phyloP scores from a whole-genome alignment of 2,329 filamentous ascomycete genomes.

The Paraphoma chrysanthemicola region DNA sequence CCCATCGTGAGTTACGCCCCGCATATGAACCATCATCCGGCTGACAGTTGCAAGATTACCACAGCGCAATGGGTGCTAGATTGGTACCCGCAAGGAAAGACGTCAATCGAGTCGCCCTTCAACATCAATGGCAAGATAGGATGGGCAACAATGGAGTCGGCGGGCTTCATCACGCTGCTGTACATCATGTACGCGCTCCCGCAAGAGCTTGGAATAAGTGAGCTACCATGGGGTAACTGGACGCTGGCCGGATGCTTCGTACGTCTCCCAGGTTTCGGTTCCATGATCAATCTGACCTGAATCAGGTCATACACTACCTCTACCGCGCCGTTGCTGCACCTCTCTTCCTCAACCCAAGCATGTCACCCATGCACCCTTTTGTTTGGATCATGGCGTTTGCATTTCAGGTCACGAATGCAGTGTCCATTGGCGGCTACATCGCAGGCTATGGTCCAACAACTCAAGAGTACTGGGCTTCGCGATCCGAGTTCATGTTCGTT shows the following conservation, averaged over 20 bases:
- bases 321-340: conserved; percentile 89
- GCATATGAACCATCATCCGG: not conserved
- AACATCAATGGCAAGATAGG: conserved; percentile 89
- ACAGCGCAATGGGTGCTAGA: conserved; percentile 73
- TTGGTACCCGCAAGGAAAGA: conserved; percentile 94
- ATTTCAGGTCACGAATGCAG: conserved; percentile 85
- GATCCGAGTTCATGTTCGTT: conserved; percentile 56
- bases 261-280: conserved; percentile 28
- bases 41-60: conserved; percentile 45
- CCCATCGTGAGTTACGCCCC: conserved; percentile 51
- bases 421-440: conserved; percentile 80
- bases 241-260: conserved; percentile 73
- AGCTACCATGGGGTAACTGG: conserved; percentile 78
- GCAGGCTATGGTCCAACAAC: conserved; percentile 78
- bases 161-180: conserved; percentile 76
- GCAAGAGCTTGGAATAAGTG: conserved; percentile 59
- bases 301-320: conserved; percentile 79
- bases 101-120: conserved; percentile 73
- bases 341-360: conserved; percentile 80
- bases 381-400: conserved; percentile 69
- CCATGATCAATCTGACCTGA: not conserved
- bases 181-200: conserved; percentile 80
- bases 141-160: conserved; percentile 88
- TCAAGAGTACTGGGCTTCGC: conserved; percentile 58
- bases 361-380: conserved; percentile 82